Base-by-base conservation (phyloP, 768 basidiomycete species). In the Paxillus ammoniavirescens region DNA sequence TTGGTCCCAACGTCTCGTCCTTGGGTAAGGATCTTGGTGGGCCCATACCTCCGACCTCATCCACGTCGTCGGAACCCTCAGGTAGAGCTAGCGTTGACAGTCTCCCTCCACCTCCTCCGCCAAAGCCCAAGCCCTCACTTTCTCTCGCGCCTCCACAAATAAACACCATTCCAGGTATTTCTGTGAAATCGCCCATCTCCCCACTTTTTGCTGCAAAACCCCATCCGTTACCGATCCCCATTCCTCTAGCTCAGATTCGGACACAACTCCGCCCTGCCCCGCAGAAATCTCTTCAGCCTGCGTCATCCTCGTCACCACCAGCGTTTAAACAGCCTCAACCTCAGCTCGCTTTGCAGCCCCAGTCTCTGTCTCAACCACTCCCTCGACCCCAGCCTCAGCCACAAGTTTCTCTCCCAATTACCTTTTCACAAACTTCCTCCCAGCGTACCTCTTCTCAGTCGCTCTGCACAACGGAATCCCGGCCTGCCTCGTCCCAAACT, bases 221-320 rank as follows among this genome's bases (percentile, higher is more conserved):
- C 0, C 64, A 58, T 23, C 66, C 66, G 18, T 28, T 67, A 36
- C 66, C 66, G 0, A 54, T 67, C 2, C 66, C 66, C 13, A 67
- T 67, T 30, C 52, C 66, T 46, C 60, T 28, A 8, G 61, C 64
- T 14, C 66, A 68, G 50, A 67, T 67, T 26, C 62, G 64, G 38
- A 48, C 66, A 12, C 66, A 67, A 44, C 64, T 67, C 52, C 66
- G 66, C 28, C 66, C 66, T 5, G 52, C 64, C 17, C 67, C 67
- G 37, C 59, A 60, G 17, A 63, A 60, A 49, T 9, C 62, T 37
- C 50, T n/a, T 40, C 54, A 61, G 21, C 56, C 60, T 47, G 52
- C 63, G 47, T 56, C 67, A 3, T 48, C 50, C 26, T 53, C 58
- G n/a, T 61, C 65, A n/a, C 54, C 64, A 15, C 65, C 65, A 17